A percentile compares a stretch with the other conserved stretches of the same genome.
These are phyloP conservation scores for Saccharomycopsis selenospora DNA, from an alignment of 805 yeast genomes.

Conservation along the genomic window DNA sequence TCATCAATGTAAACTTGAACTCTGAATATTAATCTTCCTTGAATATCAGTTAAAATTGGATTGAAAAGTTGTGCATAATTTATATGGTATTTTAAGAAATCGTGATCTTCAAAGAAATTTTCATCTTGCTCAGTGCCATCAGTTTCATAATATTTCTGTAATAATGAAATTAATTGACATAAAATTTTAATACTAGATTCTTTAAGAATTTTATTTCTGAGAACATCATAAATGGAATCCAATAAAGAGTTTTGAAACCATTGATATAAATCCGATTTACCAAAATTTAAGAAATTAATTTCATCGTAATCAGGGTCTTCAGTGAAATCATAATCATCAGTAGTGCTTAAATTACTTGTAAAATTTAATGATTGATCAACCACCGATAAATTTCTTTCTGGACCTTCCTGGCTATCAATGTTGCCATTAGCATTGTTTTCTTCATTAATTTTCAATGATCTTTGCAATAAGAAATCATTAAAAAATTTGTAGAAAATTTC, in stretches of 20 bases:
- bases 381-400: slow-evolving; percentile 2
- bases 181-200: slow-evolving; percentile 62
- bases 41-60: slow-evolving; percentile 70
- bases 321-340: slow-evolving; percentile 12
- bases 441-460: slow-evolving; percentile 5
- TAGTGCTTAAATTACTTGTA: neutral
- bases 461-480: slow-evolving; percentile 26
- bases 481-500: slow-evolving; percentile 52
- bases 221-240: slow-evolving; percentile 70
- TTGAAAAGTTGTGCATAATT: slow-evolving; percentile 55
- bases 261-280: slow-evolving; percentile 33
- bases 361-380: slow-evolving; percentile 1
- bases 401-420: neutral
- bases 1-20: slow-evolving; percentile 68
- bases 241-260: slow-evolving; percentile 54
- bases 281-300: slow-evolving; percentile 13
- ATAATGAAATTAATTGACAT: slow-evolving; percentile 67
- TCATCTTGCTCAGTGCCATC: slow-evolving; percentile 25
- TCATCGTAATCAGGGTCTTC: slow-evolving; percentile 19
- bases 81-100: slow-evolving; percentile 28
- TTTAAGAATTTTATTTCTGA: slow-evolving; percentile 59
- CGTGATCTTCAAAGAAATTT: slow-evolving; percentile 23
- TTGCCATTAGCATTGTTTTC: slow-evolving; percentile 7
- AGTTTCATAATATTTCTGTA: slow-evolving; percentile 64
- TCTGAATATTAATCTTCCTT: slow-evolving; percentile 71